These are phyloP conservation scores for Calocybe indica DNA, from an alignment of 768 basidiomycete species.

Conservation along the genomic window DNA sequence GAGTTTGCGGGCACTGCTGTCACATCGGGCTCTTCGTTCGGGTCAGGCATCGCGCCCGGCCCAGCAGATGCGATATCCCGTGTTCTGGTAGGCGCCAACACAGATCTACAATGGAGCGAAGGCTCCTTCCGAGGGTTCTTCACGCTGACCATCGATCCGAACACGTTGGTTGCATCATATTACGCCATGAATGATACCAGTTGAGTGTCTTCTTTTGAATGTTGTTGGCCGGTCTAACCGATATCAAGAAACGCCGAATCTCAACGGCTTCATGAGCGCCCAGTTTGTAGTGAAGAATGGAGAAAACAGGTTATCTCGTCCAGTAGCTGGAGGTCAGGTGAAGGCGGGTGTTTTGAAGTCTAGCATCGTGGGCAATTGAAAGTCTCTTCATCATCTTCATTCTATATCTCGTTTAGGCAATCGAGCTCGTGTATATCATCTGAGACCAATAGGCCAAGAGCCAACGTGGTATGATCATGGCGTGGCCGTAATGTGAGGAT, in stretches of 20 bases:
- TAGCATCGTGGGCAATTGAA: no score
- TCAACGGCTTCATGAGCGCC: conserved; percentile 39
- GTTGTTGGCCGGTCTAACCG: neutral
- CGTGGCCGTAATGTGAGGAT: no score
- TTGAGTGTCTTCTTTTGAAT: neutral
- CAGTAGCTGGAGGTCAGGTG: conserved; percentile 42
- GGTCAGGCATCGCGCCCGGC: conserved; percentile 29
- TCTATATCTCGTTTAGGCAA: no score
- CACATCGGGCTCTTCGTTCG: conserved; percentile 43
- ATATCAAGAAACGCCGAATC: conserved; percentile 30
- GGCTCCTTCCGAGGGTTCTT: conserved; percentile 56
- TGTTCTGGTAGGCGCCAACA: conserved; percentile 31
- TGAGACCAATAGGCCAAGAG: no score
- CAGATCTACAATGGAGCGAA: conserved; percentile 56
- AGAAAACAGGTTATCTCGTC: conserved; percentile 39
- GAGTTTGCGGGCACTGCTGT: conserved; percentile 62
- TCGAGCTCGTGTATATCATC: no score
- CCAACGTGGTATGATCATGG: no score
- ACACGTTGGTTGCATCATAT: conserved; percentile 43
- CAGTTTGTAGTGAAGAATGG: conserved; percentile 35
- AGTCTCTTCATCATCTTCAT: no score
- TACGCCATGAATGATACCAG: conserved; percentile 35
- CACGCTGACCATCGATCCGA: conserved; percentile 42
- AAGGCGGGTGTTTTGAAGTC: conserved; percentile 36
- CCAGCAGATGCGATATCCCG: conserved; percentile 32